Conservation (phyloP, 805 yeast species). For the Yamadazyma insecticola region DNA sequence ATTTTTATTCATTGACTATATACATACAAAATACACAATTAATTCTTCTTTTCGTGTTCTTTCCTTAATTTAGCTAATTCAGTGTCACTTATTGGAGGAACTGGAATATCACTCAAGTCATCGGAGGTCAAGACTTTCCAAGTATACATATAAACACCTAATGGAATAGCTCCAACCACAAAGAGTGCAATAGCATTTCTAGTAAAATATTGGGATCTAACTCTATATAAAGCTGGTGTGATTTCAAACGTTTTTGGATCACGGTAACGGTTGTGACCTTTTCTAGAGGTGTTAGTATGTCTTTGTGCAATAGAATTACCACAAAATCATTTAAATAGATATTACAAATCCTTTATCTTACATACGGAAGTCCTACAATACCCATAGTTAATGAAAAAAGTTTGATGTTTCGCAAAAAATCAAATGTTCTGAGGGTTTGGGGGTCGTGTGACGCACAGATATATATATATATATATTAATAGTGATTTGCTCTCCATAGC, state of each 20-base stretch:
- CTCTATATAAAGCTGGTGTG: slow-evolving; percentile 92
- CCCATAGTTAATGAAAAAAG: slow-evolving; percentile 14
- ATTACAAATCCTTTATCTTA: too few relatives aligned
- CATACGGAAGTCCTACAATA: slow-evolving; percentile 29
- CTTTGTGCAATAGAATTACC: not conserved
- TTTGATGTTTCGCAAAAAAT: not conserved
- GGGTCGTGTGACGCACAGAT: not conserved
- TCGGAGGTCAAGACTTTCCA: slow-evolving; percentile 65
- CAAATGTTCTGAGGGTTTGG: not conserved
- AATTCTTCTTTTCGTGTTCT: slow-evolving; percentile 57
- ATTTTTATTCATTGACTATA: too few relatives aligned
- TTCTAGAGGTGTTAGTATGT: slow-evolving; percentile 23
- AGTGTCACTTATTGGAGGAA: slow-evolving; percentile 83
- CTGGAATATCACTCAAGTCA: slow-evolving; percentile 87
- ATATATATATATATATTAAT: too few relatives aligned
- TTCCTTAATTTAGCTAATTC: slow-evolving; percentile 68
- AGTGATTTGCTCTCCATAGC: slow-evolving; percentile 84
- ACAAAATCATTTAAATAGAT: not conserved
- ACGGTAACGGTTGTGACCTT: slow-evolving; percentile 40
- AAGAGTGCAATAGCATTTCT: slow-evolving; percentile 64
- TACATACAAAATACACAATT: too few relatives aligned
- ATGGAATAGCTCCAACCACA: slow-evolving; percentile 57
- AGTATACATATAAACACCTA: slow-evolving; percentile 62
- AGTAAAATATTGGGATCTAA: slow-evolving; percentile 82
- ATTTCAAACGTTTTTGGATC: slow-evolving; percentile 73